Percentiles rank a stretch among this genome's conserved stretches.
Evolutionary conservation across 306 rosid genomes (phyloP).

Genomic region (Sindora glabra): DNA sequence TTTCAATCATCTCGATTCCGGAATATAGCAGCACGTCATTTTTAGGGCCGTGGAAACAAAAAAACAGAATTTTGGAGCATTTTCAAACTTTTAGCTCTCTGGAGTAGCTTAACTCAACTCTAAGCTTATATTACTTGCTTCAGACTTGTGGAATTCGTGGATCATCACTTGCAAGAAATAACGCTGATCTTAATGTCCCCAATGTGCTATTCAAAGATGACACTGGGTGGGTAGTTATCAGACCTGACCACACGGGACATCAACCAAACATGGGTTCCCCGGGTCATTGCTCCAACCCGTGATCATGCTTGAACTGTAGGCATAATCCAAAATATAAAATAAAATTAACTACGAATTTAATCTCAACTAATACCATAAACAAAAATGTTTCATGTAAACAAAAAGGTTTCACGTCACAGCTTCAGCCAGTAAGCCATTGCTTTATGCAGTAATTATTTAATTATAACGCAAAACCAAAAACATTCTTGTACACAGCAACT

Average conservation of each 20-base stretch:
- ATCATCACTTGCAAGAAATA: slow-evolving; percentile 14
- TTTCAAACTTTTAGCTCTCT: slow-evolving; percentile 7
- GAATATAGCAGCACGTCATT: not conserved
- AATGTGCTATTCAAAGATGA: not conserved
- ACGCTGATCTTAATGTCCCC: not conserved
- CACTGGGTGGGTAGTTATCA: not conserved
- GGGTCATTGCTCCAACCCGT: no score
- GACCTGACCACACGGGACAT: not conserved
- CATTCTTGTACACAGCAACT: no score
- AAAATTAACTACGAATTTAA: not conserved
- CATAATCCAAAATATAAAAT: no score
- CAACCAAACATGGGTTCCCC: not conserved
- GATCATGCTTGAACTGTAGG: not conserved
- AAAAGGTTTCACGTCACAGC: no score
- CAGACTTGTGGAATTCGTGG: not conserved
- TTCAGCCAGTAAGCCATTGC: no score
- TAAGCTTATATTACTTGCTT: not conserved
- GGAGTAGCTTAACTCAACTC: slow-evolving; percentile 6
- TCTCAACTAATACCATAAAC: no score
- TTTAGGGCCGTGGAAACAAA: slow-evolving; percentile 10
- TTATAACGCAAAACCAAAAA: no score
- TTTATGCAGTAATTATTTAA: no score
- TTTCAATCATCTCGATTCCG: slow-evolving; percentile 11
- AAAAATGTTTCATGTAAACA: no score
- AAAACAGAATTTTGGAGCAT: not conserved